Evolutionary conservation across 2,329 filamentous ascomycete species (phyloP).

Genomic region (Claviceps africana): DNA sequence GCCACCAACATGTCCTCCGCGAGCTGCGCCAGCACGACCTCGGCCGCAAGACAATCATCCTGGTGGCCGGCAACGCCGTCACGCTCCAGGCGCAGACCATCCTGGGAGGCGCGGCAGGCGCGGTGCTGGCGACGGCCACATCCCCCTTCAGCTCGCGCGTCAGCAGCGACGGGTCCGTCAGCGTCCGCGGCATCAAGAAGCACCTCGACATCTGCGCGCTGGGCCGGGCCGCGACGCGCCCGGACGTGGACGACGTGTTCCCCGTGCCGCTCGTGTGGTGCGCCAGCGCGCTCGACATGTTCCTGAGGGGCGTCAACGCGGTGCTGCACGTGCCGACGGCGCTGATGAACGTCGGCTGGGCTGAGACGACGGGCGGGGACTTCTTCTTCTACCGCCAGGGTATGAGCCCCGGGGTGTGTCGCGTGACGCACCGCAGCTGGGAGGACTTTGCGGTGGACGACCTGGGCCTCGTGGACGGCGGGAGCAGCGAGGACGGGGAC

Average conservation of each 20-base stretch:
- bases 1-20: background rate
- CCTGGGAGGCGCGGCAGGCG: background rate
- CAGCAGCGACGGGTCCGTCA: constrained; percentile 3
- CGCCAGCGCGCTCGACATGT: constrained; percentile 4
- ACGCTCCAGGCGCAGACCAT: background rate
- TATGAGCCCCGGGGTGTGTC: constrained; percentile 7
- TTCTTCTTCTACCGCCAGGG: constrained; percentile 9
- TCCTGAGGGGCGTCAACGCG: constrained; percentile 6
- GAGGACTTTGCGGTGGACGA: constrained; percentile 19
- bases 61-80: background rate
- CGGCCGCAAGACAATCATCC: background rate
- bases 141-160: constrained; percentile 8
- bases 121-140: constrained; percentile 4
- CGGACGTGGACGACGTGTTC: background rate
- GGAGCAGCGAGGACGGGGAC: constrained; percentile 3
- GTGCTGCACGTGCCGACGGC: constrained; percentile 7
- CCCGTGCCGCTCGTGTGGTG: constrained; percentile 6
- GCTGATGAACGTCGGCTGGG: constrained; percentile 8
- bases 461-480: constrained; percentile 2
- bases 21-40: background rate
- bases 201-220: background rate
- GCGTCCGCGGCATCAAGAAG: constrained; percentile 6
- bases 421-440: constrained; percentile 29
- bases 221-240: background rate
- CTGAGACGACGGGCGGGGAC: constrained; percentile 7